phyloP scores from a whole-genome alignment of 2,329 filamentous ascomycete species.

The Cladobotryum protrusum region DNA sequence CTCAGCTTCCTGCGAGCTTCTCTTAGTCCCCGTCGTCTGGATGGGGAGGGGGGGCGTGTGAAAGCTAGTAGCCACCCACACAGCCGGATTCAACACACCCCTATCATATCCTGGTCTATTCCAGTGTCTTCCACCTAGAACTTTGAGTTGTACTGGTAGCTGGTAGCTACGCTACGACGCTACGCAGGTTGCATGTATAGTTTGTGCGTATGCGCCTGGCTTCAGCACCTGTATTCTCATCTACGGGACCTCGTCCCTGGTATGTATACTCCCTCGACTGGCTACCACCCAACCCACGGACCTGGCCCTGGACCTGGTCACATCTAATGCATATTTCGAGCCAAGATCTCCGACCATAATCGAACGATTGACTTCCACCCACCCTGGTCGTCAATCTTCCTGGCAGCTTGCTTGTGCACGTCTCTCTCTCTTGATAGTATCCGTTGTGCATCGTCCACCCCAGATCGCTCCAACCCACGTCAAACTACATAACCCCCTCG shows the following conservation, averaged over 20 bases:
- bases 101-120: no score
- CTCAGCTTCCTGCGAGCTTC: neutral
- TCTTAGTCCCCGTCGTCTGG: no score
- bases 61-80: neutral
- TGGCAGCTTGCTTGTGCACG: slow-evolving; percentile 5
- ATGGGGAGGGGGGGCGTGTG: neutral
- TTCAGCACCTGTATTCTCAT: neutral
- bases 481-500: slow-evolving; percentile 19
- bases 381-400: slow-evolving; percentile 23
- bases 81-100: no score
- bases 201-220: neutral
- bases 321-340: slow-evolving; percentile 16
- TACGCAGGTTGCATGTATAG: neutral
- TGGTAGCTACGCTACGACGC: no score
- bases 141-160: no score
- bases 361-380: slow-evolving; percentile 26
- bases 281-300: neutral
- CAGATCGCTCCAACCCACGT: slow-evolving; percentile 19
- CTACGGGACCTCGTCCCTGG: neutral
- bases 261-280: neutral
- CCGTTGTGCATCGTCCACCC: slow-evolving; percentile 13
- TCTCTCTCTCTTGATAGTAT: neutral
- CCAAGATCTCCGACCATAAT: slow-evolving; percentile 22
- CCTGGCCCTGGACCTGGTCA: slow-evolving; percentile 14
- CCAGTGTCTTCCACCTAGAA: no score